These are phyloP conservation scores for Nothomitra cinnamomea DNA, from an alignment of 2,329 filamentous ascomycete species.

Conservation along the genomic window DNA sequence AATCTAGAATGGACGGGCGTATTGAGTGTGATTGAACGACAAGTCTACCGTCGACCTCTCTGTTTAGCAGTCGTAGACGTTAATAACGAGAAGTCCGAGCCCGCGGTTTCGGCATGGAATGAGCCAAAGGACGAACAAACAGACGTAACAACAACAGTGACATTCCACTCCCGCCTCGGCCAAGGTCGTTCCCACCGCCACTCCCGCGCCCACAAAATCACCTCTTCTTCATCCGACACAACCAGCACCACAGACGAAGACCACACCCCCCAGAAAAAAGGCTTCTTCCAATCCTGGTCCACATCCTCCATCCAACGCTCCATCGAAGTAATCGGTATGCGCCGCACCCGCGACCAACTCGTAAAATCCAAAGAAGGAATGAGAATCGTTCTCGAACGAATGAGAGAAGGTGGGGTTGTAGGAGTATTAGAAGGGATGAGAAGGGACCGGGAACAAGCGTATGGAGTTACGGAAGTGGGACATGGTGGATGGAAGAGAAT, in stretches of 20 bases:
- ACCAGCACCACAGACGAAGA: conserved; percentile 1
- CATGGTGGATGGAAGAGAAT: background rate
- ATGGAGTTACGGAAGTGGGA: background rate
- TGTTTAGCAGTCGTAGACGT: background rate
- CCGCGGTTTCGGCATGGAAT: background rate
- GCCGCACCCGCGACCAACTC: conserved; percentile 40
- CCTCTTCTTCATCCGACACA: background rate
- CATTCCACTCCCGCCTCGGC: conserved; percentile 5
- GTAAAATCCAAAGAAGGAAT: conserved; percentile 48
- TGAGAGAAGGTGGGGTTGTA: conserved; percentile 48
- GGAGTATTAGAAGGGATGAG: conserved; percentile 56
- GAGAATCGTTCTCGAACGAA: conserved; percentile 45
- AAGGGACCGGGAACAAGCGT: conserved; percentile 29
- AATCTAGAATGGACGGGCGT: conserved; percentile 52
- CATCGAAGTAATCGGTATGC: conserved; percentile 44
- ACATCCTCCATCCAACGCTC: conserved; percentile 43
- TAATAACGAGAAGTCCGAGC: background rate
- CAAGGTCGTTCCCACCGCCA: background rate
- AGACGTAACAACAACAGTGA: conserved; percentile 6
- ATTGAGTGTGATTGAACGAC: conserved; percentile 43
- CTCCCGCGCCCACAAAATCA: background rate
- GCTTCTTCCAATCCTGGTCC: conserved; percentile 34
- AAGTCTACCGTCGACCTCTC: conserved; percentile 28
- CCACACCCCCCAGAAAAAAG: conserved; percentile 7
- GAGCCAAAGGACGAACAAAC: conserved; percentile 2